Conservation (phyloP, 106 monocot species). For the Agapanthus africanus region DNA sequence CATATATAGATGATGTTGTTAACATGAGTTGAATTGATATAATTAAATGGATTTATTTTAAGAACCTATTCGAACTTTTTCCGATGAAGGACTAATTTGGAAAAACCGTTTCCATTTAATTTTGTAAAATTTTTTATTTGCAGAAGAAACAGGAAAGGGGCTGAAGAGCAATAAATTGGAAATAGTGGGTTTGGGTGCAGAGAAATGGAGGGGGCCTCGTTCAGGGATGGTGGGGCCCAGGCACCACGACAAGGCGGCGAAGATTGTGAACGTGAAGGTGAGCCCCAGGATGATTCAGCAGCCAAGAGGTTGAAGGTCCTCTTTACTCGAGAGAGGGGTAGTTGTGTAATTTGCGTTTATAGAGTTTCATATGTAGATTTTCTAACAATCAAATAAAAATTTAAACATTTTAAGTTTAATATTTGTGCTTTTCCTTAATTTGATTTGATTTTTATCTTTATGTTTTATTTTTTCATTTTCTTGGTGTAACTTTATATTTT, state of each 20-base stretch:
- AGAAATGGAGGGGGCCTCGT: slow-evolving; percentile 28
- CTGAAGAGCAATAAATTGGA: slow-evolving; percentile 12
- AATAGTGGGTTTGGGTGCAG: slow-evolving; percentile 24
- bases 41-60: no score
- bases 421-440: no score
- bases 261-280: slow-evolving; percentile 34
- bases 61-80: no score
- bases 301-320: slow-evolving; percentile 18
- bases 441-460: no score
- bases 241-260: slow-evolving; percentile 34
- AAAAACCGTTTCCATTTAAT: no score
- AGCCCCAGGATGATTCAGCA: slow-evolving; percentile 46
- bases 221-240: slow-evolving; percentile 11
- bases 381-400: slow-evolving; percentile 1
- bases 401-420: no score
- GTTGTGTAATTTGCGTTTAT: background rate
- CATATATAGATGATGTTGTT: no score
- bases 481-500: no score
- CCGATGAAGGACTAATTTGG: no score
- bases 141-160: slow-evolving; percentile 11
- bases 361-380: slow-evolving; percentile 1
- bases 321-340: background rate
- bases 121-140: background rate
- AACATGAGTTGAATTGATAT: background rate
- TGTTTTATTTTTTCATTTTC: no score